Evolutionary conservation across 2,329 filamentous ascomycete species (phyloP).

Genomic region (Cytospora leucostoma): DNA sequence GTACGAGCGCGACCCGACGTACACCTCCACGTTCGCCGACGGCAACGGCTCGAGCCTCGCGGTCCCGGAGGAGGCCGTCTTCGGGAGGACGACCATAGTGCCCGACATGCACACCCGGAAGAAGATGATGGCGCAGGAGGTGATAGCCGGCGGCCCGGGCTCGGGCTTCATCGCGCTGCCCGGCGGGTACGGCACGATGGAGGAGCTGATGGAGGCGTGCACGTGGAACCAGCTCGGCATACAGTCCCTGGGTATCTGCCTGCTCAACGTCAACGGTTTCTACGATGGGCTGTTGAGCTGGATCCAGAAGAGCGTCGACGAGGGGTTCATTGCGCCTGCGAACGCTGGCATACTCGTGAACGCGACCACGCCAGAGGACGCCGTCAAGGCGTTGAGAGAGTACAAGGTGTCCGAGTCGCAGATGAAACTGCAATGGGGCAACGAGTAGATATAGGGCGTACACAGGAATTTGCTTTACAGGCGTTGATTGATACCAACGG

Average conservation of each 20-base stretch:
- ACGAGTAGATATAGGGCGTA: slow-evolving; percentile 47
- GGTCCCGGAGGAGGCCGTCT: slow-evolving; percentile 65
- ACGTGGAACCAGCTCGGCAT: slow-evolving; percentile 98
- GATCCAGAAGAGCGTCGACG: slow-evolving; percentile 73
- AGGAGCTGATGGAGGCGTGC: slow-evolving; percentile 88
- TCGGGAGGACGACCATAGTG: slow-evolving; percentile 85
- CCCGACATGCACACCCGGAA: slow-evolving; percentile 97
- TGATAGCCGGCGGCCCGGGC: slow-evolving; percentile 77
- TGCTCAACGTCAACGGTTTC: slow-evolving; percentile 87
- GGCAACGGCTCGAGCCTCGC: slow-evolving; percentile 45
- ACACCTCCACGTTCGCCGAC: slow-evolving; percentile 45
- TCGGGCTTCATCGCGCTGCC: slow-evolving; percentile 86
- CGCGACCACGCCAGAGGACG: slow-evolving; percentile 70
- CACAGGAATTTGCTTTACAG: not conserved
- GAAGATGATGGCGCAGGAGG: slow-evolving; percentile 86
- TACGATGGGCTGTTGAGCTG: slow-evolving; percentile 85
- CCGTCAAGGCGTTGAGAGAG: slow-evolving; percentile 66
- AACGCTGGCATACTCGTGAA: slow-evolving; percentile 80
- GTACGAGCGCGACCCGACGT: slow-evolving; percentile 69
- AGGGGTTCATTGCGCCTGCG: slow-evolving; percentile 72
- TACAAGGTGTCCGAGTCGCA: slow-evolving; percentile 77
- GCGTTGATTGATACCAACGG: slow-evolving; percentile 18
- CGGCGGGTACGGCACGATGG: slow-evolving; percentile 91
- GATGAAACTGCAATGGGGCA: slow-evolving; percentile 81
- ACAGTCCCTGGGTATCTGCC: slow-evolving; percentile 74